Percentiles rank a stretch among this genome's conserved stretches.
Evolutionary conservation across 306 rosid species (phyloP).

Genomic region (Vigna mungo): DNA sequence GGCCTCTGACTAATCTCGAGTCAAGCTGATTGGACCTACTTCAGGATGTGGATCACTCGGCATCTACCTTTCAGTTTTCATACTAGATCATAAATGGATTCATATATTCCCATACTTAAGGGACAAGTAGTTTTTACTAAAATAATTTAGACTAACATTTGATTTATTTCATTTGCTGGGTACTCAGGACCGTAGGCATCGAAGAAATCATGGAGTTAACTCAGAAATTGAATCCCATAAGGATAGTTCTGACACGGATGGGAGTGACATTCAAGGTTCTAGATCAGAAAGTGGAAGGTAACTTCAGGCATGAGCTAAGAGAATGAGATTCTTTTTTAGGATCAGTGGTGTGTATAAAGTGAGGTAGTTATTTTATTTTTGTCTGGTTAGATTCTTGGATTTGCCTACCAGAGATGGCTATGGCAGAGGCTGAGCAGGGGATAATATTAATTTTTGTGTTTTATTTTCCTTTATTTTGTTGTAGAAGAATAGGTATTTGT

Average conservation of each 20-base stretch:
- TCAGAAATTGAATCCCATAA: conserved; percentile 73
- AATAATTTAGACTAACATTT: conserved; percentile 17
- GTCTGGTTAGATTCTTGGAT: conserved; percentile 52
- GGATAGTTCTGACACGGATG: conserved; percentile 69
- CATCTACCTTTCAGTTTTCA: conserved; percentile 19
- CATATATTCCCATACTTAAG: conserved; percentile 11
- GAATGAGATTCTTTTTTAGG: conserved; percentile 43
- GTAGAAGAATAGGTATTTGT: conserved; percentile 61
- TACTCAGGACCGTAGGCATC: conserved; percentile 74
- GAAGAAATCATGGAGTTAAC: conserved; percentile 60
- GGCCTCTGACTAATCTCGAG: not conserved
- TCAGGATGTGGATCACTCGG: conserved; percentile 24
- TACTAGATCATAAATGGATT: not conserved
- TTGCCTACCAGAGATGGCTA: conserved; percentile 44
- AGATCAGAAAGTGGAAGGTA: conserved; percentile 61
- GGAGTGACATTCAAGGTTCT: conserved; percentile 62
- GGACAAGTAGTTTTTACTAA: not conserved
- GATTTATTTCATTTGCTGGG: conserved; percentile 4
- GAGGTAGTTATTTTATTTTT: conserved; percentile 52
- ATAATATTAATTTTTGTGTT: conserved; percentile 1
- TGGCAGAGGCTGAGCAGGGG: conserved; percentile 23
- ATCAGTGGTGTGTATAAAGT: conserved; percentile 46
- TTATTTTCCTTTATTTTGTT: conserved; percentile 38
- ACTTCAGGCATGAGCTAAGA: conserved; percentile 49
- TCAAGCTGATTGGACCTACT: not conserved